These are phyloP conservation scores for Oenanthe javanica DNA, from an alignment of 140 eudicot species.

Conservation along the genomic window DNA sequence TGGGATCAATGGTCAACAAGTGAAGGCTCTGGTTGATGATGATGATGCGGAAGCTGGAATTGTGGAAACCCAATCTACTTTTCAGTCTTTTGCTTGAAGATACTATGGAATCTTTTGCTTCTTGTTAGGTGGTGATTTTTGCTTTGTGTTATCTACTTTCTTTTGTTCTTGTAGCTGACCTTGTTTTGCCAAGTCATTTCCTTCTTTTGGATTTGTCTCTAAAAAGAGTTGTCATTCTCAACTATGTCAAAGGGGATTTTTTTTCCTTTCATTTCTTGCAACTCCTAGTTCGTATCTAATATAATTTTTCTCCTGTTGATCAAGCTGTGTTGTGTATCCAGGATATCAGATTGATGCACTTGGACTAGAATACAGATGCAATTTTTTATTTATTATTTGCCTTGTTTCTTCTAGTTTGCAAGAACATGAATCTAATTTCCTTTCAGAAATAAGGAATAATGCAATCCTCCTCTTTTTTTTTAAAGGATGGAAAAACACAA, in stretches of 20 bases:
- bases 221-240: neutral
- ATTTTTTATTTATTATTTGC: neutral
- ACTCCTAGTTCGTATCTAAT: neutral
- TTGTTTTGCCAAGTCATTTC: neutral
- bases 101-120: neutral
- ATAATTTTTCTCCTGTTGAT: too few species aligned
- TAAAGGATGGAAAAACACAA: too few species aligned
- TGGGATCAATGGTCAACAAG: neutral
- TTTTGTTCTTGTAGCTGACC: neutral
- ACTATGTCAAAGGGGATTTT: neutral
- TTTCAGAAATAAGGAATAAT: neutral
- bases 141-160: neutral
- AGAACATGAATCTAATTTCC: neutral
- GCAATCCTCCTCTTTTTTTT: too few species aligned
- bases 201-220: neutral
- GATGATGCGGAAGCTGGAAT: neutral
- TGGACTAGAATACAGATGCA: too few species aligned
- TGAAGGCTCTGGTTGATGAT: neutral
- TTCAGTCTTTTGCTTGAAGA: neutral
- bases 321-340: too few species aligned
- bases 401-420: neutral
- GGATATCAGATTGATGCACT: neutral
- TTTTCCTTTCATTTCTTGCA: neutral
- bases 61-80: neutral
- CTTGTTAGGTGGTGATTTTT: neutral